Evolutionary conservation across 2,329 filamentous ascomycete species (phyloP), one percentile per base, ranked within the genome.

Genomic region (Dothistroma pini): DNA sequence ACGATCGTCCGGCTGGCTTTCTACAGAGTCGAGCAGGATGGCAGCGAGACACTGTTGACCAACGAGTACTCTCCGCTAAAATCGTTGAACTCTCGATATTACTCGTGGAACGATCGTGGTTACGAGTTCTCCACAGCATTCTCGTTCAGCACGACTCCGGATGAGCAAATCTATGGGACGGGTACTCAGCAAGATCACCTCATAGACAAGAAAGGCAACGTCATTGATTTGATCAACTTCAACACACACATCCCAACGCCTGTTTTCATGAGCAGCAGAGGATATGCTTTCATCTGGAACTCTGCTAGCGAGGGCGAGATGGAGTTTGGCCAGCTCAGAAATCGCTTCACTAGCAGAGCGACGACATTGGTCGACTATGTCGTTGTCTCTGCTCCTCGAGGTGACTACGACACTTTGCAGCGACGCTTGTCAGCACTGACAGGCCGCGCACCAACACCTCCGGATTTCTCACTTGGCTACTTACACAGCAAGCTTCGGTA

Each of bases 91-190:
- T 71, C 75, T 0, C 65, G 75, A 8, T 75, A 74, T 53, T 76
- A 76, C 59, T 69, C 65, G 0, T 76, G 74, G 72, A 69, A 66
- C 16, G 71, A 71, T 2, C 68, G 71, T 0, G 73, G 74, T 2
- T 73, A 72, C 29, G 75, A 76, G 44, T 77, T 77, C 54, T 63
- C 63, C 0, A 72, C 75, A 9, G 70, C 73, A 6, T 76, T 75
- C 60, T 75, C 74, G 1, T 77, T 75, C 63, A 72, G 70, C n/a
- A 72, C 73, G 0, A 69, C 70, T 0, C 68, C 71, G 10, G 68
- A 73, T 44, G 71, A 73, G 63, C 70, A 72, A 41, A 72, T 73
- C 34, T 74, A 69, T 53, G 71, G 71, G 10, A 74, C 70, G 14
- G 70, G 71, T 8, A 69, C 69, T 11, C 69, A 72, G 52, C 69